Conservation (phyloP, 164 flowering plant genomes). For the Sextonia rubra region DNA sequence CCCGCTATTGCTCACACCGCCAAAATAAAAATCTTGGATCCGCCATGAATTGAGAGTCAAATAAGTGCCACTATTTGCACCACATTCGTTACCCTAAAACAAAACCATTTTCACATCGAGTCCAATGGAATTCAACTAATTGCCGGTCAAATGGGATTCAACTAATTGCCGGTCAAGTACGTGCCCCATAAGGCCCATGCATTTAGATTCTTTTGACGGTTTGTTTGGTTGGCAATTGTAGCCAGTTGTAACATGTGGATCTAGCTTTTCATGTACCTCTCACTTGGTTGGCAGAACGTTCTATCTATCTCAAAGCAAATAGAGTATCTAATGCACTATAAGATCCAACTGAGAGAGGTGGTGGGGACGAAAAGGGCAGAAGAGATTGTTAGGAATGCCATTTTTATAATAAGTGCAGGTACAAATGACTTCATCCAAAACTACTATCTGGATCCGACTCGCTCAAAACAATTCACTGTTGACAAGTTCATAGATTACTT, state of each 20-base stretch:
- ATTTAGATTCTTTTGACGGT: too few relatives aligned
- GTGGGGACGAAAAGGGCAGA: constrained; percentile 37
- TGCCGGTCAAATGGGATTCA: too few relatives aligned
- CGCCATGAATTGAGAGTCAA: too few relatives aligned
- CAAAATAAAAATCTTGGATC: too few relatives aligned
- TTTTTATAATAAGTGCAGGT: constrained; percentile 54
- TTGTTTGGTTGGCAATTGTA: too few relatives aligned
- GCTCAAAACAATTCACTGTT: constrained; percentile 38
- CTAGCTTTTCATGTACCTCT: neutral
- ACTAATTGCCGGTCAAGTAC: too few relatives aligned
- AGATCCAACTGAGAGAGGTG: constrained; percentile 28
- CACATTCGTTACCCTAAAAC: too few relatives aligned
- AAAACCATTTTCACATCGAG: too few relatives aligned
- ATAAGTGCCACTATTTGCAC: too few relatives aligned
- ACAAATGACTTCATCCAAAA: constrained; percentile 69
- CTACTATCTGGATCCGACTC: constrained; percentile 45
- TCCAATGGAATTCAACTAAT: too few relatives aligned
- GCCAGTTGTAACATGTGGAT: neutral
- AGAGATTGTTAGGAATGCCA: constrained; percentile 28
- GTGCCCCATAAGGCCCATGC: too few relatives aligned
- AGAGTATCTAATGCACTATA: constrained; percentile 51
- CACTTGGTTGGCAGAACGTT: constrained; percentile 35
- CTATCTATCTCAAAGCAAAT: constrained; percentile 45
- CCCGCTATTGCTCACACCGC: too few relatives aligned
- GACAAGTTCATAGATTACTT: constrained; percentile 41